Conservation (phyloP, 2,329 filamentous ascomycete genomes). For the Aspergillus texensis region DNA sequence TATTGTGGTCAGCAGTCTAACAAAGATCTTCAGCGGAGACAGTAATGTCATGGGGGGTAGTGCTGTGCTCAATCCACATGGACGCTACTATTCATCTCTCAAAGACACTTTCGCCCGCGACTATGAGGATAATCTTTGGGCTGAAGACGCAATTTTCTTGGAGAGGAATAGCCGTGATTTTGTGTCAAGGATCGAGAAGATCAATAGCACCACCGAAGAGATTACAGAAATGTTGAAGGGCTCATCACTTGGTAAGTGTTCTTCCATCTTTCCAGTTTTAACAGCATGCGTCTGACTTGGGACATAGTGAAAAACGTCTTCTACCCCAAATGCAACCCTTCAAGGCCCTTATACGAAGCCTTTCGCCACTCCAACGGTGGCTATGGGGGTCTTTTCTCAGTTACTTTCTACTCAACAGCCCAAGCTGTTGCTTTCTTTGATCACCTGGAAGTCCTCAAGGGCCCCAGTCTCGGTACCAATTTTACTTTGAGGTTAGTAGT, state of each 20-base stretch:
- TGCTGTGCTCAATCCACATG: constrained; percentile 65
- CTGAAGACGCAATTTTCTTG: constrained; percentile 90
- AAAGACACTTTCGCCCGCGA: constrained; percentile 66
- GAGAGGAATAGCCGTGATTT: constrained; percentile 97
- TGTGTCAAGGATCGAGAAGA: constrained; percentile 74
- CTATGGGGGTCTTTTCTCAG: constrained; percentile 86
- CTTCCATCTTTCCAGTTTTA: not conserved
- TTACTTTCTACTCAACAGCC: constrained; percentile 71
- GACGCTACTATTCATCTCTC: constrained; percentile 70
- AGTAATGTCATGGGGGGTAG: constrained; percentile 97
- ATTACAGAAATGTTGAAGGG: constrained; percentile 72
- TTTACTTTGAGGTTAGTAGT: constrained; percentile 72
- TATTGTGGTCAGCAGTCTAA: constrained; percentile 89
- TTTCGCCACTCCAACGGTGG: constrained; percentile 74
- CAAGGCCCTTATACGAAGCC: constrained; percentile 73
- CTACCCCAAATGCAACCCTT: constrained; percentile 80
- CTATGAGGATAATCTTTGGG: constrained; percentile 91
- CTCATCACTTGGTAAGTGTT: constrained; percentile 55
- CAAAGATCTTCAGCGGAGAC: constrained; percentile 96
- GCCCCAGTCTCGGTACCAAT: constrained; percentile 92
- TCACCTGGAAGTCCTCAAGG: constrained; percentile 82
- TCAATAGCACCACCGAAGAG: constrained; percentile 82
- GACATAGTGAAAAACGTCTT: constrained; percentile 73
- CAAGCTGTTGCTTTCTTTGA: constrained; percentile 85
- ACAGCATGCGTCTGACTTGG: constrained; percentile 26